Conservation (phyloP, 306 rosid species). For the Casuarina glauca region DNA sequence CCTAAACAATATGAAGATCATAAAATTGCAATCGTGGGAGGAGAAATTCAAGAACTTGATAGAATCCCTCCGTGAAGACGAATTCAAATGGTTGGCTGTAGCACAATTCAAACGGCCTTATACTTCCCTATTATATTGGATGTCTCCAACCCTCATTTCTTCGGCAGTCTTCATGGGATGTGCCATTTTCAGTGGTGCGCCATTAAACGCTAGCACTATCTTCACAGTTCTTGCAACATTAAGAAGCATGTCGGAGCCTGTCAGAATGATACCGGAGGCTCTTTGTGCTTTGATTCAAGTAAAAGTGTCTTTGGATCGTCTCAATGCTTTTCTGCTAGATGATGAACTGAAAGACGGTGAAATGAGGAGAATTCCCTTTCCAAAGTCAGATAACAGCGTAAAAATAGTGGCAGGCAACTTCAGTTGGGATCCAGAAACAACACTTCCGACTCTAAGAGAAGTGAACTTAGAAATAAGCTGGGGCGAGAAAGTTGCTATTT, state of each 20-base stretch:
- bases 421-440: conserved; percentile 41
- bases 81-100: conserved; percentile 49
- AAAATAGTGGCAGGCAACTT: conserved; percentile 34
- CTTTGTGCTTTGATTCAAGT: conserved; percentile 52
- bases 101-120: conserved; percentile 30
- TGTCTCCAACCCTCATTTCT: conserved; percentile 49
- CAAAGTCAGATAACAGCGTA: conserved; percentile 13
- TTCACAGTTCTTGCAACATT: conserved; percentile 54
- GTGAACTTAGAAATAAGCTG: conserved; percentile 30
- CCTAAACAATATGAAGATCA: conserved; percentile 66
- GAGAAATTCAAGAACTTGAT: conserved; percentile 43
- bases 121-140: conserved; percentile 44
- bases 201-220: conserved; percentile 53
- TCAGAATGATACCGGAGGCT: conserved; percentile 52
- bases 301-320: conserved; percentile 54
- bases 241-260: conserved; percentile 53
- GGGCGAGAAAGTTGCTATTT: conserved; percentile 49
- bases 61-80: conserved; percentile 33
- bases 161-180: conserved; percentile 41
- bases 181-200: conserved; percentile 39
- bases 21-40: conserved; percentile 66
- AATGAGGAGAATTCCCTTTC: not conserved
- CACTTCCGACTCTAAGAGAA: conserved; percentile 34
- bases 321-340: conserved; percentile 45
- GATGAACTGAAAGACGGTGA: conserved; percentile 38